Conservation (phyloP, 345 rosid species). For the Citrus australasica region DNA sequence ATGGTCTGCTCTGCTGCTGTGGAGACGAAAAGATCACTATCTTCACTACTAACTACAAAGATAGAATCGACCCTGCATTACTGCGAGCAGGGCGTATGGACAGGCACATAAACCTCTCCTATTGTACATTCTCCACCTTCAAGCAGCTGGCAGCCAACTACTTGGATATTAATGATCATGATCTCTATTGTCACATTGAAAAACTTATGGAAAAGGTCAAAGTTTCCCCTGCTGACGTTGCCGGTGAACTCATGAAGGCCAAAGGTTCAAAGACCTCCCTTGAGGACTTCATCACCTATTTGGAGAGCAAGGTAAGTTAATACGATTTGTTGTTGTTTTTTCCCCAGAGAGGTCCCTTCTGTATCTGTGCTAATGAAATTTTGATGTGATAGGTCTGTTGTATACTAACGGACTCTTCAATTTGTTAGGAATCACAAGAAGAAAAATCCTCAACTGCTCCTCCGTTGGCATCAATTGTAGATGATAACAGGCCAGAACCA, state of each 20-base stretch:
- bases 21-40: conserved; percentile 46
- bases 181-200: conserved; percentile 19
- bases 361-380: background rate
- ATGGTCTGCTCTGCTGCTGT: conserved; percentile 43
- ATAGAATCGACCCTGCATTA: conserved; percentile 37
- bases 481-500: background rate
- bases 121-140: conserved; percentile 39
- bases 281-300: conserved; percentile 21
- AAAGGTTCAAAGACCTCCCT: conserved; percentile 20
- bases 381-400: background rate
- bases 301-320: conserved; percentile 33
- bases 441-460: background rate
- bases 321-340: background rate
- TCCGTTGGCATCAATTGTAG: background rate
- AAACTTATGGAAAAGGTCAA: conserved; percentile 25
- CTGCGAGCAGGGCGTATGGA: conserved; percentile 49
- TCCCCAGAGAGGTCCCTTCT: background rate
- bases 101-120: conserved; percentile 32
- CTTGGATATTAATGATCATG: conserved; percentile 23
- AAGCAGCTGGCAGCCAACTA: conserved; percentile 39
- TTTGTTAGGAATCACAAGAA: conserved; percentile 10
- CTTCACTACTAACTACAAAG: conserved; percentile 46
- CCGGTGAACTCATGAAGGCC: conserved; percentile 36
- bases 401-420: background rate
- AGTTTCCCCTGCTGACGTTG: conserved; percentile 39